Base-by-base conservation (phyloP, 83 land plant genomes). In the Diphasiastrum complanatum region DNA sequence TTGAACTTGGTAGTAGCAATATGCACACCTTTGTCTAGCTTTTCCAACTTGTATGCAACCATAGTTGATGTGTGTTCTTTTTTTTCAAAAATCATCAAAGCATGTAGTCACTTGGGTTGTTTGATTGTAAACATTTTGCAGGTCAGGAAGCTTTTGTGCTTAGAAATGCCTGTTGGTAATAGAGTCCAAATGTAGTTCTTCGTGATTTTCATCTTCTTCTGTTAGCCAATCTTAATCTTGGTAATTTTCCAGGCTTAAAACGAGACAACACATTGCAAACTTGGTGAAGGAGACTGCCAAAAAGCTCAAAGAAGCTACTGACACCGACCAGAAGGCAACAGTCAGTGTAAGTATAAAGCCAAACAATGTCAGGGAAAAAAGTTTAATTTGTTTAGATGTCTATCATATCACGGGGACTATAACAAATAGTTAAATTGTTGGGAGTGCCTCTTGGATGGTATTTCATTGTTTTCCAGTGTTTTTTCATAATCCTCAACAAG, bases 211-310 rank as follows among this genome's bases (percentile, higher is more conserved):
- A n/a, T n/a, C n/a, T n/a, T n/a, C n/a, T n/a, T n/a, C n/a, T n/a
- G n/a, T n/a, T n/a, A n/a, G n/a, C n/a, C n/a, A n/a, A n/a, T n/a
- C n/a, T n/a, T n/a, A n/a, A n/a, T n/a, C n/a, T n/a, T n/a, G n/a
- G n/a, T n/a, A n/a, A n/a, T n/a, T 23, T 31, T 37, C 24, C 64
- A 72, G 75, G 64, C 75, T 65, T 48, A 55, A 65, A 20, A 72
- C 63, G 2, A 53, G 75, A 33, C 75, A 57, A 52, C 75, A 72
- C 56, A 72, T 72, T 31, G 65, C 58, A 31, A 50, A 65, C 10
- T 58, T 72, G 49, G 61, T 61, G 0, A 72, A 72, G 41, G 75
- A 72, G 33, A 67, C 73, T 20, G 41, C 72, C 22, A 62, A 71
- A 58, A 65, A 66, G 37, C 63, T 72, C 20, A 72, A 66, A 54